Evolutionary conservation across 2,329 filamentous ascomycete species (phyloP).

Genomic region (Colletotrichum lindemuthianum): DNA sequence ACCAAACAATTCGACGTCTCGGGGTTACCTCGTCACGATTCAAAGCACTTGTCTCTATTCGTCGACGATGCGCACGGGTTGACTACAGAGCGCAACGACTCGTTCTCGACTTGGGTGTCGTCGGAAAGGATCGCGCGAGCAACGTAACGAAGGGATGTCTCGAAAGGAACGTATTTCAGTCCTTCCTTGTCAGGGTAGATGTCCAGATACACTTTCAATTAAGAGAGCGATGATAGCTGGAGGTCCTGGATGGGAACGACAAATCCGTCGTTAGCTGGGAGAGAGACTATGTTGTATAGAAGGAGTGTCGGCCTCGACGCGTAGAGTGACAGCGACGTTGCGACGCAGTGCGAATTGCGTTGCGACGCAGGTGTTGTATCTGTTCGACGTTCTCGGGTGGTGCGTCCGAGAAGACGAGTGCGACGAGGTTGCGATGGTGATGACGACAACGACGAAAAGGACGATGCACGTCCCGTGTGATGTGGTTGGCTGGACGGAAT

Average conservation of each 20-base stretch:
- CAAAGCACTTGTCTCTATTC: slow-evolving; percentile 37
- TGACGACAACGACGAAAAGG: slow-evolving; percentile 24
- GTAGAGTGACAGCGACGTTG: neutral
- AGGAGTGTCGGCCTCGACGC: slow-evolving; percentile 15
- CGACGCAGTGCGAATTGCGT: neutral
- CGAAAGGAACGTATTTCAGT: slow-evolving; percentile 55
- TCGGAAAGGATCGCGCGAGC: slow-evolving; percentile 33
- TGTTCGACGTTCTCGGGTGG: neutral
- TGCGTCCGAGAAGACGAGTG: slow-evolving; percentile 3
- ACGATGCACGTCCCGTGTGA: slow-evolving; percentile 34
- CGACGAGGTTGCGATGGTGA: slow-evolving; percentile 13
- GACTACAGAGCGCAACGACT: slow-evolving; percentile 38
- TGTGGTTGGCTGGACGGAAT: slow-evolving; percentile 32
- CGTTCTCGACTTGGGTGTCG: slow-evolving; percentile 36
- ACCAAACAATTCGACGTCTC: slow-evolving; percentile 35
- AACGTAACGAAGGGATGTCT: slow-evolving; percentile 32
- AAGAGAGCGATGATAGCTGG: slow-evolving; percentile 30
- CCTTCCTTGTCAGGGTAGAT: slow-evolving; percentile 42
- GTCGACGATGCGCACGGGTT: slow-evolving; percentile 29
- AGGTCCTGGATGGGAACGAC: slow-evolving; percentile 20
- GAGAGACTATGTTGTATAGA: neutral
- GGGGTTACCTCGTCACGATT: slow-evolving; percentile 34
- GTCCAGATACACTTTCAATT: slow-evolving; percentile 26
- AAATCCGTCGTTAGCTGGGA: slow-evolving; percentile 26
- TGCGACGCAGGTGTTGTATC: neutral